Evolutionary conservation across 1,284 basidiomycete species (phyloP), one percentile per base, ranked within the genome.

Genomic region (Naganishia sp.): DNA sequence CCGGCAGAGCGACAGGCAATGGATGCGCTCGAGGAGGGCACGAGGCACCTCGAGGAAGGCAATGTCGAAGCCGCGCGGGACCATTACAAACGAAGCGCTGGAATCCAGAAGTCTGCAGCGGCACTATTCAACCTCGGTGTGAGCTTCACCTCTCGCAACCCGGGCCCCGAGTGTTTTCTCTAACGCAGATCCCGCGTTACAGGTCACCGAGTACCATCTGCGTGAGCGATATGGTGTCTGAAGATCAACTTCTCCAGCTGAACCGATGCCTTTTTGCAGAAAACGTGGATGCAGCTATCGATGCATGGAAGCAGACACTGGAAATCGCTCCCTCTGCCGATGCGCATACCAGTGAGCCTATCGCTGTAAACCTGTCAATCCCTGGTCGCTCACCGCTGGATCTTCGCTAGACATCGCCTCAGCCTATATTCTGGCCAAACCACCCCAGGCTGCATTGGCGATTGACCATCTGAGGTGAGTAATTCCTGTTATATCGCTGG

Each of bases 341-440:
- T 77, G 89, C 93, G 23, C 93, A 96, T 80, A 95, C 92, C 33
- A 96, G 94, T 92, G 76, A 73, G 87, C 83, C 53, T 68, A 65
- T 68, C 71, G 69, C 56, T 61, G 60, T 54, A 65, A 56, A 54
- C 63, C 60, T 28, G 55, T 52, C 54, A 67, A 49, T 71, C 55
- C 39, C 52, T 31, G 46, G 53, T 21, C 54, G 63, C 55, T 28
- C 56, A 68, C 23, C n/a, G 33, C 52, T 18, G 45, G 39, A 25
- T 18, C 13, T 65, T 54, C 45, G 65, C 68, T 73, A 94, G 92
- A 94, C 81, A 83, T 97, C 48, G 94, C 94, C 49, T 94, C 90
- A 73, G 94, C 94, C 69, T 96, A 96, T 80, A 90, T 96, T 74
- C 87, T 95, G 75, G 90, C 90, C 60, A 85, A 86, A 76, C 87